These are phyloP conservation scores for Beverwykella pulmonaria DNA, from an alignment of 495 filamentous ascomycete species.

Conservation along the genomic window DNA sequence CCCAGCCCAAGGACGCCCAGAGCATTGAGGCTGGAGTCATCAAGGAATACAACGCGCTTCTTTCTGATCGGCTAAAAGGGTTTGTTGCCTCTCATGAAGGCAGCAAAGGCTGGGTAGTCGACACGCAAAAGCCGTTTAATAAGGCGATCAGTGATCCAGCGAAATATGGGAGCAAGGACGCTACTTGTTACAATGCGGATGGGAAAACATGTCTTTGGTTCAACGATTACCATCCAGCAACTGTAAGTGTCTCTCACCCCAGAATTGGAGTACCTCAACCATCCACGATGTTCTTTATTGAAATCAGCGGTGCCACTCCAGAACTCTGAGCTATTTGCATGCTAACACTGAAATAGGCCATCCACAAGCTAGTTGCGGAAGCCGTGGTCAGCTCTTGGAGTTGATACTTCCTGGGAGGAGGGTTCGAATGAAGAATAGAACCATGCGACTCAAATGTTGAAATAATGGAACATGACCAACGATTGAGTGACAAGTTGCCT, in stretches of 20 bases:
- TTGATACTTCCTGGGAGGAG: not conserved
- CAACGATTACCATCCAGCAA: conserved; percentile 52
- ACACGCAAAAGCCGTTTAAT: conserved; percentile 50
- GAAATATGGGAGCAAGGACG: conserved; percentile 49
- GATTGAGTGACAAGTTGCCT: too few species aligned
- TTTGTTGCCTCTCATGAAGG: conserved; percentile 44
- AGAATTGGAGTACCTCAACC: too few species aligned
- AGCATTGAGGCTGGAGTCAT: conserved; percentile 25
- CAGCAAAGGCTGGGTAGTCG: conserved; percentile 43
- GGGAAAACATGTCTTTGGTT: conserved; percentile 53
- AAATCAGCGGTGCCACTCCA: too few species aligned
- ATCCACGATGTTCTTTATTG: too few species aligned
- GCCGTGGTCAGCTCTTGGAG: not conserved
- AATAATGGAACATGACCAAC: too few species aligned
- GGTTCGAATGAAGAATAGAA: not conserved
- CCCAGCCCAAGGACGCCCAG: conserved; percentile 19
- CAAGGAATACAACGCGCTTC: conserved; percentile 42
- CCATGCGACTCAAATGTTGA: not conserved
- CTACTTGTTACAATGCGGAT: conserved; percentile 51
- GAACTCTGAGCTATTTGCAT: too few species aligned
- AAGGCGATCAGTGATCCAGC: conserved; percentile 49
- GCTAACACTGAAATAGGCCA: not conserved
- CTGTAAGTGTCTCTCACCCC: too few species aligned
- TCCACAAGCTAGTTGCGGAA: conserved; percentile 5
- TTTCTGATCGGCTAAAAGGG: conserved; percentile 33